Conservation (phyloP, 805 yeast genomes). For the Hanseniaspora meyeri region DNA sequence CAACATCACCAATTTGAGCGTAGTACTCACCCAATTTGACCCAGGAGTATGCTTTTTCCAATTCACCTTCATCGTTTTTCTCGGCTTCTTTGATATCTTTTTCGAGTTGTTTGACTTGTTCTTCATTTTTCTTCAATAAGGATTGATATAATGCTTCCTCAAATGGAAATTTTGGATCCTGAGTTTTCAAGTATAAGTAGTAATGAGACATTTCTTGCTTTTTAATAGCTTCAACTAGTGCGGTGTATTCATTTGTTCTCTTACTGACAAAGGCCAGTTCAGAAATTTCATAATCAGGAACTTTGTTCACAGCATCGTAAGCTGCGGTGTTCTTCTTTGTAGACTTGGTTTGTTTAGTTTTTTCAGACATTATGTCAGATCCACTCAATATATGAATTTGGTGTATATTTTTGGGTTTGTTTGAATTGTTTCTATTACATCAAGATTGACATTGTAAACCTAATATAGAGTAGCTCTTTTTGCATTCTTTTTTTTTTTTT, state of each 20-base stretch:
- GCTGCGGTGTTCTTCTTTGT: constrained; percentile 19
- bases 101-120: constrained; percentile 37
- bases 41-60: constrained; percentile 66
- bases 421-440: too few species aligned
- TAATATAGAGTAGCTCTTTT: not conserved
- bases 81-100: constrained; percentile 38
- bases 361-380: not conserved
- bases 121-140: constrained; percentile 43
- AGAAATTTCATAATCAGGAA: constrained; percentile 77
- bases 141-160: constrained; percentile 47
- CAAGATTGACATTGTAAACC: not conserved
- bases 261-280: constrained; percentile 60
- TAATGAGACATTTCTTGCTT: constrained; percentile 67
- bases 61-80: constrained; percentile 65
- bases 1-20: constrained; percentile 69
- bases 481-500: not conserved
- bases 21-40: constrained; percentile 78
- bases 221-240: constrained; percentile 40
- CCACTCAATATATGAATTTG: too few species aligned
- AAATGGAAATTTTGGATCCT: constrained; percentile 37
- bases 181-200: constrained; percentile 53
- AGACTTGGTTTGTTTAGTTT: not conserved
- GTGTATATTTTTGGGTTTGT: not conserved
- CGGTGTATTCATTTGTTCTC: constrained; percentile 23
- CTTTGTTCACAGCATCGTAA: constrained; percentile 30